Evolutionary conservation across 306 rosid species (phyloP), one percentile per base, ranked within the genome.

Genomic region (Parietaria judaica): DNA sequence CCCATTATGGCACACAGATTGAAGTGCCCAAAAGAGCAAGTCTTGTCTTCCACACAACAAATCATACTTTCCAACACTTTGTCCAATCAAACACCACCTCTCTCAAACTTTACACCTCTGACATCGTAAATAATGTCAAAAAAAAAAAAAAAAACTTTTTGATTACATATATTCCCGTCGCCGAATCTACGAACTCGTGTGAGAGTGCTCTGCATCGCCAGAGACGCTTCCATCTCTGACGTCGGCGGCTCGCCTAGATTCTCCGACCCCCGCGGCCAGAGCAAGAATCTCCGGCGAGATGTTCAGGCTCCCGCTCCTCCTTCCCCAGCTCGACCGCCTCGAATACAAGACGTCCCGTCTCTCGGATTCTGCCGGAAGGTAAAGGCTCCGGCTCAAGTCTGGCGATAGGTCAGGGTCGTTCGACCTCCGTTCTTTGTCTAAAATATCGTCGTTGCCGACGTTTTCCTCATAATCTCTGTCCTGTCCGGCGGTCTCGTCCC

Each of bases 271-370:
- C 12, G 72, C 55, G 61, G 69, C 75, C 57, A 60, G 11, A 47
- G 72, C 71, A 23, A 64, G 66, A 58, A 70, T 76, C 60, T 79
- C 82, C 7, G 82, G 72, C 44, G 68, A 43, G 35, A 67, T 67
- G 45, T 76, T 73, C 70, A 68, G 74, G 68, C 64, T 78, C 54
- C 71, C 81, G 34, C 68, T 70, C 70, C 78, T 63, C 66, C 79
- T 75, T 54, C 72, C 81, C 81, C 76, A 60, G 3, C 72, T 64
- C 38, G 76, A 66, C 6, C 72, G 61, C 63, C 73, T 56, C 1
- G 70, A 43, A 56, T 61, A 60, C 55, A 71, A 70, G 51, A 61
- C 66, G 65, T 65, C 71, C 4, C 63, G 71, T 38, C 66, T 64
- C 64, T 73, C 86, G 34, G 65, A 50, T 64, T 70, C 81, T 0